These are phyloP conservation scores for Gelatoporia subvermispora DNA, from an alignment of 768 basidiomycete species.

Conservation along the genomic window DNA sequence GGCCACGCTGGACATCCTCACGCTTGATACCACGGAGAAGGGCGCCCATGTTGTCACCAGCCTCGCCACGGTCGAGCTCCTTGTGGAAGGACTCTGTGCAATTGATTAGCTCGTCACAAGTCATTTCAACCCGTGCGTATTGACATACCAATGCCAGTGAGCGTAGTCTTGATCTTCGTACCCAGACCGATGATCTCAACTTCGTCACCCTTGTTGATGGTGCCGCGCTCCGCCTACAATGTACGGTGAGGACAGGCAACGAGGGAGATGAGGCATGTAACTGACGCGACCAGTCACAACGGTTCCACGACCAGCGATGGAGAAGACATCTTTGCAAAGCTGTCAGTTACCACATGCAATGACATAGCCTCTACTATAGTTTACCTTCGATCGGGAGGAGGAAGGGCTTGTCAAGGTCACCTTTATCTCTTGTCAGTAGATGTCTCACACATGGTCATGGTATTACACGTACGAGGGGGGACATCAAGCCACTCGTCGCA, in stretches of 20 bases:
- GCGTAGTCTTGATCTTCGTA: conserved; percentile 76
- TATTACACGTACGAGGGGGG: conserved; percentile 64
- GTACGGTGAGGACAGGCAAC: not conserved
- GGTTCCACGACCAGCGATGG: conserved; percentile 97
- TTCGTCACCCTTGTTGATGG: conserved; percentile 86
- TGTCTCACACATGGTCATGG: not conserved
- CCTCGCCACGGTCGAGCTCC: conserved; percentile 95
- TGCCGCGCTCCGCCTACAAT: conserved; percentile 82
- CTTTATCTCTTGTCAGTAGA: conserved; percentile 30
- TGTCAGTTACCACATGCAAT: not conserved
- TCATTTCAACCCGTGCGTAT: not conserved
- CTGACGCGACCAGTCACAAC: conserved; percentile 90
- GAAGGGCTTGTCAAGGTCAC: conserved; percentile 97
- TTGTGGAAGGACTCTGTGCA: conserved; percentile 99
- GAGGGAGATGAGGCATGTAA: conserved; percentile 6
- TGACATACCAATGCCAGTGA: conserved; percentile 84
- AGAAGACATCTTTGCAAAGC: conserved; percentile 73
- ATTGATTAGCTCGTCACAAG: conserved; percentile 1
- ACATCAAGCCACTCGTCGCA: conserved; percentile 96
- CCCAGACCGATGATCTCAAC: conserved; percentile 92
- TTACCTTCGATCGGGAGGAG: conserved; percentile 87
- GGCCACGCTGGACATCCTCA: conserved; percentile 91
- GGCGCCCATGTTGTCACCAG: conserved; percentile 99
- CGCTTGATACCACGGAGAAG: conserved; percentile 96
- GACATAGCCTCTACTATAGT: not conserved